These are phyloP conservation scores for Colletotrichum agaves DNA, from an alignment of 2,329 filamentous ascomycete species.

Conservation along the genomic window DNA sequence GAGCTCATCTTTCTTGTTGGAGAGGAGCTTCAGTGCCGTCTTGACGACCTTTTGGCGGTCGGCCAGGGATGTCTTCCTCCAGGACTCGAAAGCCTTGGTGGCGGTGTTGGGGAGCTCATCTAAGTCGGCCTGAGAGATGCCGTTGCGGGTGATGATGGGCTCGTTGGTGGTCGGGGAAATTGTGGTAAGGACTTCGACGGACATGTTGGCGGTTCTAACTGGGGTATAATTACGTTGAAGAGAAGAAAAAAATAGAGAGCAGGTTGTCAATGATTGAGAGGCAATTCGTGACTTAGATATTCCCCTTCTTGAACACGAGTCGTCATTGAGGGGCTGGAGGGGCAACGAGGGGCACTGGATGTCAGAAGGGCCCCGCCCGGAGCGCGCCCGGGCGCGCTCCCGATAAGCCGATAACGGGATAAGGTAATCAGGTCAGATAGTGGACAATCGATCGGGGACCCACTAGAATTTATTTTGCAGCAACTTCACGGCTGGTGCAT, in stretches of 20 bases:
- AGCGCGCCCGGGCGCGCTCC: slow-evolving; percentile 5
- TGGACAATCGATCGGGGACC: background rate
- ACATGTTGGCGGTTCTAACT: slow-evolving; percentile 58
- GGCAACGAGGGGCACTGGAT: slow-evolving; percentile 11
- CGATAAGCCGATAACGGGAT: slow-evolving; percentile 24
- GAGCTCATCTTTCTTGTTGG: slow-evolving; percentile 79
- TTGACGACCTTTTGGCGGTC: slow-evolving; percentile 84
- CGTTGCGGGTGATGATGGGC: slow-evolving; percentile 81
- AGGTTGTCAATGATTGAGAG: slow-evolving; percentile 5
- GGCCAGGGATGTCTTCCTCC: slow-evolving; percentile 77
- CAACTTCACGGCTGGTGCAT: background rate
- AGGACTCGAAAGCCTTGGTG: slow-evolving; percentile 79
- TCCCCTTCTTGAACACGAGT: slow-evolving; percentile 23
- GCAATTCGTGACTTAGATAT: slow-evolving; percentile 31
- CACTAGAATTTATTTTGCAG: slow-evolving; percentile 33
- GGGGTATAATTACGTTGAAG: background rate
- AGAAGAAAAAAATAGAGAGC: background rate
- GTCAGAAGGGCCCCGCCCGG: slow-evolving; percentile 20
- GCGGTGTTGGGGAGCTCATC: slow-evolving; percentile 77
- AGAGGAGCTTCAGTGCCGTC: slow-evolving; percentile 78
- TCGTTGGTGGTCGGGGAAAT: slow-evolving; percentile 93
- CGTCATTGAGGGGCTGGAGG: slow-evolving; percentile 38
- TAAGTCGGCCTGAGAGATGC: slow-evolving; percentile 76
- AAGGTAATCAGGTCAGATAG: slow-evolving; percentile 37
- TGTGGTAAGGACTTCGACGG: slow-evolving; percentile 74